Evolutionary conservation across 352 stramenopile genomes (phyloP).

Genomic region (Pythium sp.): DNA sequence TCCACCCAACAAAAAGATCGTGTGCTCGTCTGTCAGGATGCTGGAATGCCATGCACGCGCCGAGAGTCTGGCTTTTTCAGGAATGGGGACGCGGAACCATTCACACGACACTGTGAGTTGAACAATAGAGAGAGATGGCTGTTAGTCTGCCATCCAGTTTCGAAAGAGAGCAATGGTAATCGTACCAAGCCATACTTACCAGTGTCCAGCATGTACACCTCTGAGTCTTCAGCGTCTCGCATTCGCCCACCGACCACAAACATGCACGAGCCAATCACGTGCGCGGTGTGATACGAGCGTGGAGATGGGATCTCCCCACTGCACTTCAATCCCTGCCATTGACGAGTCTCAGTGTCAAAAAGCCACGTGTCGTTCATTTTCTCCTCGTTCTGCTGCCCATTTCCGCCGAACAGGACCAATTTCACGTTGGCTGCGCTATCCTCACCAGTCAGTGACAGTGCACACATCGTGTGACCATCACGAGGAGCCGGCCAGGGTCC

Average conservation of each 20-base stretch:
- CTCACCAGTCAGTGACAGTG: conserved; percentile 11
- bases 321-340: conserved; percentile 43
- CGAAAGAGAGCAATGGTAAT: not conserved
- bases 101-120: conserved; percentile 19
- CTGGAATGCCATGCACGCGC: conserved; percentile 72
- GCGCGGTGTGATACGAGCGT: conserved; percentile 68
- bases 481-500: conserved; percentile 35
- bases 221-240: conserved; percentile 34
- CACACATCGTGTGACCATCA: conserved; percentile 64
- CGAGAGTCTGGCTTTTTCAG: conserved; percentile 23
- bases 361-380: conserved; percentile 74
- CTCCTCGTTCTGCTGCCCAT: conserved; percentile 63
- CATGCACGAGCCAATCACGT: conserved; percentile 45
- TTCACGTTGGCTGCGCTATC: not conserved
- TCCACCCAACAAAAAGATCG: conserved; percentile 55
- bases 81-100: conserved; percentile 50
- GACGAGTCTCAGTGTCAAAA: conserved; percentile 32
- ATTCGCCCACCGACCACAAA: conserved; percentile 66
- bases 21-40: conserved; percentile 28
- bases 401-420: conserved; percentile 64
- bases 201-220: conserved; percentile 58
- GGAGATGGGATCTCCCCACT: conserved; percentile 39
- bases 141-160: not conserved
- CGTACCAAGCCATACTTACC: conserved; percentile 6
- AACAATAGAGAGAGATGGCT: not conserved